A percentile compares a stretch with the other conserved stretches of the same genome.
phyloP scores from a whole-genome alignment of 139 green algal species.

The Raphidocelis subcapitata region DNA sequence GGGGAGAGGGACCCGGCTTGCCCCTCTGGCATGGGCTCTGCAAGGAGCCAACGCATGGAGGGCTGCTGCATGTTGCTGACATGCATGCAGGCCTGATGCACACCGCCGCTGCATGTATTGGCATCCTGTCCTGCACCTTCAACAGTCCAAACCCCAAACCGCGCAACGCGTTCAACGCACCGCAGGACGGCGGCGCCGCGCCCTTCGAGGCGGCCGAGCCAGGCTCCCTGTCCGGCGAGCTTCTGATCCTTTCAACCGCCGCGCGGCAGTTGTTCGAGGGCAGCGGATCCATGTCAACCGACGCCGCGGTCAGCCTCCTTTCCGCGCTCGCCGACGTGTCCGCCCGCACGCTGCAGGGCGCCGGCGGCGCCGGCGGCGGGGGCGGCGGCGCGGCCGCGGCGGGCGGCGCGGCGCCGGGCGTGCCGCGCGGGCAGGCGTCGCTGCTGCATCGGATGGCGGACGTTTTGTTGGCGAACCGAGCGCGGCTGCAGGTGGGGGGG shows the following conservation, averaged over 20 bases:
- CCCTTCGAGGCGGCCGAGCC: background rate
- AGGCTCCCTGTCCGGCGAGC: slow-evolving; percentile 28
- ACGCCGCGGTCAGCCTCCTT: slow-evolving; percentile 64
- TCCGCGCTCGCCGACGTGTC: slow-evolving; percentile 47
- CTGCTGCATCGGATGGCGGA: slow-evolving; percentile 75
- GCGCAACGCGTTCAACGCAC: background rate
- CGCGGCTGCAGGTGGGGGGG: slow-evolving; percentile 40
- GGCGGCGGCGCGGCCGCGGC: background rate
- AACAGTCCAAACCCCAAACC: no score
- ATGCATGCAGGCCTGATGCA: no score
- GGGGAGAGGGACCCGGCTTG: no score
- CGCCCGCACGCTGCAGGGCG: background rate
- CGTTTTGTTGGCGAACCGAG: slow-evolving; percentile 63
- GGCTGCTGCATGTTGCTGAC: background rate
- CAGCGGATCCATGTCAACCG: slow-evolving; percentile 55
- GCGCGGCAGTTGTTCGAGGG: slow-evolving; percentile 70
- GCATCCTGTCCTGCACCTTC: no score
- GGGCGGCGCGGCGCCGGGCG: background rate
- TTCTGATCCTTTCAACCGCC: slow-evolving; percentile 56
- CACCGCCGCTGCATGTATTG: no score
- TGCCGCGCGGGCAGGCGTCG: slow-evolving; percentile 40
- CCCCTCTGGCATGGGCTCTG: no score
- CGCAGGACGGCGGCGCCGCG: no score
- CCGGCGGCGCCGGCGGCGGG: background rate
- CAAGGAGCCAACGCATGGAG: no score